Evolutionary conservation across 2,329 filamentous ascomycete species (phyloP).

Genomic region (Periconia digitata): DNA sequence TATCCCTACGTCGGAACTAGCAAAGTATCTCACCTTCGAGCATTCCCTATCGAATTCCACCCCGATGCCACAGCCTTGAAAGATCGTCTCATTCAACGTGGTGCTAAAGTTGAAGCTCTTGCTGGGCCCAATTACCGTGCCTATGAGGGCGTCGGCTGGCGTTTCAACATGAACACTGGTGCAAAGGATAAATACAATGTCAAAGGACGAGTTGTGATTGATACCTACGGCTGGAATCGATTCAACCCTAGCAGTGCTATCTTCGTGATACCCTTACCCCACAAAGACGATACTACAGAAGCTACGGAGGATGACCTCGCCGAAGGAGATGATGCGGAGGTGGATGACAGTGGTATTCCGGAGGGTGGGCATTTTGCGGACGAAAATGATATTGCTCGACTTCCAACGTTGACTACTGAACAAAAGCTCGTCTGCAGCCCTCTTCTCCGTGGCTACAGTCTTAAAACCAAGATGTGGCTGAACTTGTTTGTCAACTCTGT

Average conservation of each 20-base stretch:
- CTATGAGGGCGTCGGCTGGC: constrained; percentile 51
- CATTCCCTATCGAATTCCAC: constrained; percentile 51
- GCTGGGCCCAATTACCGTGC: constrained; percentile 54
- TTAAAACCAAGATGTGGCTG: constrained; percentile 31
- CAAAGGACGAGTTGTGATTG: constrained; percentile 54
- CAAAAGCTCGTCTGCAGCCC: constrained; percentile 31
- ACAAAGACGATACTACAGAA: constrained; percentile 23
- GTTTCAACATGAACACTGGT: constrained; percentile 33
- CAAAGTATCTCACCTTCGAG: constrained; percentile 45
- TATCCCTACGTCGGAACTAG: constrained; percentile 43
- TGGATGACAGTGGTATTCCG: constrained; percentile 22
- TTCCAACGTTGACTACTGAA: constrained; percentile 21
- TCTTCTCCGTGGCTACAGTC: constrained; percentile 30
- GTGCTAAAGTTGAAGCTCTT: constrained; percentile 49
- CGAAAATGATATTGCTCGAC: constrained; percentile 16
- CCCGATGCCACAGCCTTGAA: constrained; percentile 42
- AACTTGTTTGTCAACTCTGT: constrained; percentile 34
- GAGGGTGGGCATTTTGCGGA: constrained; percentile 41
- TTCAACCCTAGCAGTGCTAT: constrained; percentile 49
- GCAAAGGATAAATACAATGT: constrained; percentile 47
- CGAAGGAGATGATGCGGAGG: constrained; percentile 4
- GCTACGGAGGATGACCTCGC: constrained; percentile 2
- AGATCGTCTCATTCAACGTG: constrained; percentile 47
- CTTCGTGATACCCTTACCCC: constrained; percentile 41
- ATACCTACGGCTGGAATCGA: constrained; percentile 54